Conservation (phyloP, 2,329 filamentous ascomycete genomes). For the Neonectria sp. region DNA sequence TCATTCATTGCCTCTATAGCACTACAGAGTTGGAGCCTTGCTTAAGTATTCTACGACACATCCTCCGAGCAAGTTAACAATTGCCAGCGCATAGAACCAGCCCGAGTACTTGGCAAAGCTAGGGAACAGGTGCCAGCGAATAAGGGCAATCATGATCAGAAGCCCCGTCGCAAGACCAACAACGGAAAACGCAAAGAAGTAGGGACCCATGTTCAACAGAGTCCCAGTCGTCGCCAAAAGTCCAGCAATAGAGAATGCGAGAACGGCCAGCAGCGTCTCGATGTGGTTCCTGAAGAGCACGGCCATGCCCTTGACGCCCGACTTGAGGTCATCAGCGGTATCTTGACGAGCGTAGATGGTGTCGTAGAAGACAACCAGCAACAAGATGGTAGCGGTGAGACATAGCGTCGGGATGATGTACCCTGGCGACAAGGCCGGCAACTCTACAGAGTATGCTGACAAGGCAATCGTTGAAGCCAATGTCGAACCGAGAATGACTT, state of each 20-base stretch:
- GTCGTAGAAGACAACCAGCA: slow-evolving; percentile 53
- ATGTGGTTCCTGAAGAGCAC: slow-evolving; percentile 43
- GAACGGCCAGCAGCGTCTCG: slow-evolving; percentile 28
- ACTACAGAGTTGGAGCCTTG: slow-evolving; percentile 21
- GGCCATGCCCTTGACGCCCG: slow-evolving; percentile 53
- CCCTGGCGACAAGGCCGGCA: slow-evolving; percentile 32
- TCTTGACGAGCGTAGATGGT: slow-evolving; percentile 56
- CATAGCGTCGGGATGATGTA: slow-evolving; percentile 35
- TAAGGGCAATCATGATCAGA: slow-evolving; percentile 32
- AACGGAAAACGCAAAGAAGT: slow-evolving; percentile 37
- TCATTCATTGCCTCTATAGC: not conserved
- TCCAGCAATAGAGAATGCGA: slow-evolving; percentile 28
- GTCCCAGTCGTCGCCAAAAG: slow-evolving; percentile 28
- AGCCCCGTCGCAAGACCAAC: slow-evolving; percentile 29
- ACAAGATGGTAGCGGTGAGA: slow-evolving; percentile 39
- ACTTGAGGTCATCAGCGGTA: slow-evolving; percentile 52
- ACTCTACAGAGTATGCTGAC: slow-evolving; percentile 31
- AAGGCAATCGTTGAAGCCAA: slow-evolving; percentile 56
- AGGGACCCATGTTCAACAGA: slow-evolving; percentile 22
- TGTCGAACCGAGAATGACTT: slow-evolving; percentile 65
- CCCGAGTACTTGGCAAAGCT: slow-evolving; percentile 33
- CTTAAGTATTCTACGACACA: slow-evolving; percentile 29
- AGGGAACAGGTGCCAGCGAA: slow-evolving; percentile 29
- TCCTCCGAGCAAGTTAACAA: slow-evolving; percentile 35
- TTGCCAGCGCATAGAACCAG: slow-evolving; percentile 38